Base-by-base conservation (phyloP, 148 eudicot genomes). In the Gaultheria prostrata region DNA sequence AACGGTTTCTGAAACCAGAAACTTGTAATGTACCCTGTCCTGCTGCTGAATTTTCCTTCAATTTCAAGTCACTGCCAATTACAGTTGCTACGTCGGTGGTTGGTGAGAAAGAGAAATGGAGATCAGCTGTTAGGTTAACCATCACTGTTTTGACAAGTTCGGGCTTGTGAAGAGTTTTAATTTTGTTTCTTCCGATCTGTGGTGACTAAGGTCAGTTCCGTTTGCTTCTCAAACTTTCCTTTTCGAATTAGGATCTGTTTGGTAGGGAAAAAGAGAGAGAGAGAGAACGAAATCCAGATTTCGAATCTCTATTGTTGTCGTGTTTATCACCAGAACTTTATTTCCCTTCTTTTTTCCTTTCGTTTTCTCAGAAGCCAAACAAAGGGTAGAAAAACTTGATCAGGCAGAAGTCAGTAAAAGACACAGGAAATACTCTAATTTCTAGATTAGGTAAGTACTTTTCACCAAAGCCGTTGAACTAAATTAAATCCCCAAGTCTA, bases 361-460 rank as follows among this genome's bases (percentile, higher is more conserved):
- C 21, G 5, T n/a, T 59, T 59, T 57, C 82, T 59, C 71, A 13
- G 32, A 1, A 15, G 72, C 50, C 72, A 39, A 61, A 61, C 82
- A 80, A 46, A 57, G 82, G 50, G 24, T 39, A 14, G 53, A 20
- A 18, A 78, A 26, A 6, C 28, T 49, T 69, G 61, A 71, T 18
- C 20, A 33, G 72, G 50, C 26, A 57, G 18, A 75, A 83, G 80
- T 83, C 84, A 76, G 79, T 39, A 82, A 82, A 75, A 51, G 35
- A 39, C 78, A 54, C 72, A 2, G 59, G 53, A 46, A 82, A 82
- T 39, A 15, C 32, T 43, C 26, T 32, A 28, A 1, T n/a, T 51
- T 79, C 6, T 20, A 69, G 24, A 46, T 35, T 45, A 24, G 49
- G 11, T 75, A 54, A 26, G 49, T 8, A 24, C 33, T 50, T 76